Base-by-base conservation (phyloP, 83 land plant species). In the Picea engelmannii region DNA sequence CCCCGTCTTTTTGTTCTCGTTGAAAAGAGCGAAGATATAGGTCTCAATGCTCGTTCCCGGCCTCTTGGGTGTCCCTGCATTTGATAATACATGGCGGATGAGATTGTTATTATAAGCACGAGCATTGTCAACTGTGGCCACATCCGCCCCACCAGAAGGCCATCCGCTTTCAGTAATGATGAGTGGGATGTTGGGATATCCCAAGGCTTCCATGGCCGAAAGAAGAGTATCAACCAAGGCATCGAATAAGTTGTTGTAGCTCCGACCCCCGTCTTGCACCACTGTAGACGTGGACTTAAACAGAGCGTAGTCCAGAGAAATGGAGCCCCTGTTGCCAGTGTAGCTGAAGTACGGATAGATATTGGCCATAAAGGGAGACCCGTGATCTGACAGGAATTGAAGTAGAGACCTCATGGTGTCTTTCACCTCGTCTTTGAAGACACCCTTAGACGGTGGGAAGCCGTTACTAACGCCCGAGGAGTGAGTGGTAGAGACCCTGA, bases 361-460 rank as follows among this genome's bases (percentile, higher is more conserved):
- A 63, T 96, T 91, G 81, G 91, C 86, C 95, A 94, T 94, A 84
- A 92, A 77, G 66, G 27, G 86, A 10, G 95, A 89, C 23, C 84
- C 89, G 7, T 92, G 84, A 31, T 86, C 82, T 61, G 84, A 85
- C 10, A 96, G 63, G 63, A 88, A 88, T 24, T 62, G 65, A 0
- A 90, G 78, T 15, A 88, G 38, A 5, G 81, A 83, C 18, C 13
- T 17, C 24, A 90, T 9, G 17, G 47, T 44, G 47, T 31, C 31
- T 31, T 31, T 31, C 31, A 31, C 31, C 31, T 31, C 31, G 31
- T 31, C 31, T 31, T 31, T 44, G 70, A 88, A 88, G 12, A 83
- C 55, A 38, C 83, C 89, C 1, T 84, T 35, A 4, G 91, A 88
- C 11, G 89, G 91, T 11, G 91, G 91, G 21, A 44, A 44, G 47